These are phyloP conservation scores for Penicillium coffeae DNA, from an alignment of 495 filamentous ascomycete species.

Conservation along the genomic window DNA sequence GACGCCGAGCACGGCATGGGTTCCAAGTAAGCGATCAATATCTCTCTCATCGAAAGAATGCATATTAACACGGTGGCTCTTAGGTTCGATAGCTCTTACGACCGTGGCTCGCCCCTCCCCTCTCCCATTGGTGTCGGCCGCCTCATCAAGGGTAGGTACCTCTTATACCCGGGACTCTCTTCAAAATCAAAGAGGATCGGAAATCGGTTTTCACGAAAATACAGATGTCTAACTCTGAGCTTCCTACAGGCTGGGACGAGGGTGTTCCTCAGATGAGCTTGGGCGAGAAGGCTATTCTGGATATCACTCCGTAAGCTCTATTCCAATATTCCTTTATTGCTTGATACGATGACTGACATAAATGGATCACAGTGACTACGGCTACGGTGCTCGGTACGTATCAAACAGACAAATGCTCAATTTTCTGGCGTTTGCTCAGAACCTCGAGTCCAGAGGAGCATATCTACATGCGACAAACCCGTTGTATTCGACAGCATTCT, in stretches of 20 bases:
- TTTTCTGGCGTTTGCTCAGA: too few relatives aligned
- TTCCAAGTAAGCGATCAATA: slow-evolving; percentile 37
- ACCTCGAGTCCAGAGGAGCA: too few relatives aligned
- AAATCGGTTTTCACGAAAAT: background rate
- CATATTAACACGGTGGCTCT: too few relatives aligned
- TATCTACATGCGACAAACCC: too few relatives aligned
- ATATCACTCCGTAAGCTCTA: slow-evolving; percentile 63
- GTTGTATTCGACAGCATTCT: background rate
- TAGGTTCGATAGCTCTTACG: slow-evolving; percentile 77
- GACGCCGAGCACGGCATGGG: slow-evolving; percentile 47
- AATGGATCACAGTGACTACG: slow-evolving; percentile 59
- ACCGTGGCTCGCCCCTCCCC: slow-evolving; percentile 51
- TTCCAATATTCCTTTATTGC: background rate
- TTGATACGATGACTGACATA: slow-evolving; percentile 18
- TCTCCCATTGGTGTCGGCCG: slow-evolving; percentile 67
- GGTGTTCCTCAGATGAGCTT: slow-evolving; percentile 74
- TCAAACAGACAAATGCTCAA: too few relatives aligned
- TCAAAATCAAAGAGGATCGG: background rate
- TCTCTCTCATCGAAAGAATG: background rate
- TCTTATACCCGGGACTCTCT: too few relatives aligned
- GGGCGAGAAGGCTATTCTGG: slow-evolving; percentile 75
- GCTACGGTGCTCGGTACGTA: slow-evolving; percentile 70
- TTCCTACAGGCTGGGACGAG: slow-evolving; percentile 75
- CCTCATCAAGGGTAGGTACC: slow-evolving; percentile 75
- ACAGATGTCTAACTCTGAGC: background rate